A percentile compares a stretch with the other conserved stretches of the same genome.
phyloP scores from a whole-genome alignment of 768 basidiomycete genomes.

The Gloeophyllum trabeum region DNA sequence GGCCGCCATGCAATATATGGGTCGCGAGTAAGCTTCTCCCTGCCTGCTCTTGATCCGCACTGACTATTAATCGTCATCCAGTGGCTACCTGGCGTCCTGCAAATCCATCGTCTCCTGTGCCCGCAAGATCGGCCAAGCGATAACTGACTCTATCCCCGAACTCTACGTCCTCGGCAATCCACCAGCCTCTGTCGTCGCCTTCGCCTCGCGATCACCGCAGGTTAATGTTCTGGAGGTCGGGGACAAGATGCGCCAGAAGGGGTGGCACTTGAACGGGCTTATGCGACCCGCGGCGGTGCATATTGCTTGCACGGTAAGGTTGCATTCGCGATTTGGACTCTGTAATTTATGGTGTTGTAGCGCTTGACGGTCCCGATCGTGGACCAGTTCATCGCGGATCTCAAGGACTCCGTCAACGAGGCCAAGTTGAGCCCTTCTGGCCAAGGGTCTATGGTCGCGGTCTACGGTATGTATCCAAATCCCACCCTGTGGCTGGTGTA shows the following conservation, averaged over 20 bases:
- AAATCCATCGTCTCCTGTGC: slow-evolving; percentile 68
- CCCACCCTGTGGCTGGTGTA: neutral
- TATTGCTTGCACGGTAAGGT: slow-evolving; percentile 83
- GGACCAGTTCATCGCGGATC: slow-evolving; percentile 74
- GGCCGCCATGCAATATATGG: slow-evolving; percentile 94
- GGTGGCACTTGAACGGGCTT: slow-evolving; percentile 90
- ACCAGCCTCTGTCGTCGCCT: slow-evolving; percentile 84
- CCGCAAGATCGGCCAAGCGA: slow-evolving; percentile 54
- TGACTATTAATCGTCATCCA: slow-evolving; percentile 16
- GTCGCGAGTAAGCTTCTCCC: slow-evolving; percentile 50
- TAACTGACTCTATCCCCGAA: slow-evolving; percentile 64
- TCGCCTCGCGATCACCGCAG: slow-evolving; percentile 38
- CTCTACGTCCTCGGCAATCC: slow-evolving; percentile 87
- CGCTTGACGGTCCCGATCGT: slow-evolving; percentile 67
- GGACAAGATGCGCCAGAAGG: slow-evolving; percentile 73
- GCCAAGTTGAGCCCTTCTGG: slow-evolving; percentile 55
- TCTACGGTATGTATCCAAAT: slow-evolving; percentile 59
- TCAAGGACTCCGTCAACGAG: slow-evolving; percentile 66
- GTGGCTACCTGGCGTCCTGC: slow-evolving; percentile 85
- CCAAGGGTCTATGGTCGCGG: slow-evolving; percentile 79
- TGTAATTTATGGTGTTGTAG: slow-evolving; percentile 23
- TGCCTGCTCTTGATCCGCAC: slow-evolving; percentile 1
- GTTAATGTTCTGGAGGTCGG: slow-evolving; percentile 84
- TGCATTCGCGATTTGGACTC: neutral
- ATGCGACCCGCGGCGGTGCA: slow-evolving; percentile 75